Evolutionary conservation across 768 basidiomycete species (phyloP), one percentile per base, ranked within the genome.

Genomic region (Hydnum rufescens): DNA sequence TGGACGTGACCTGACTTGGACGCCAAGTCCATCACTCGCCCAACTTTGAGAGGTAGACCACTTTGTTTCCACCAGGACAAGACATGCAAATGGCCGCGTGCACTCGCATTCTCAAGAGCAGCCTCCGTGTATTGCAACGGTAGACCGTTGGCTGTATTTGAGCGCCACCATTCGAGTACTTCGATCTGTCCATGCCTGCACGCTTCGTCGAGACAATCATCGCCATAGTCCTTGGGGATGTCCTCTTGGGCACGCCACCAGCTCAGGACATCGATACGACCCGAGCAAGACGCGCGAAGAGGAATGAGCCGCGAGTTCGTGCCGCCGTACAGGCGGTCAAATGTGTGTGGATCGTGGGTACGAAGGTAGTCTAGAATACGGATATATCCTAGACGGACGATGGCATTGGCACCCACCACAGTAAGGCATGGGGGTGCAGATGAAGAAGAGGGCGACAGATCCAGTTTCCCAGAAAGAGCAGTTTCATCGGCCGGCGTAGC

Each of bases 1-100:
- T 74, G 70, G 34, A 83, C 77, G 58, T 83, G 74, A 1, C 83
- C 83, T 4, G 82, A 79, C 18, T 74, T 80, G 60, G 79, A 80
- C 8, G 87, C 86, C 71, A 78, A 77, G 61, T 89, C 86, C 75
- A 89, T 82, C 22, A 78, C 81, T 34, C 82, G 77, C 2, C 86
- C 86, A 23, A 87, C 76, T 63, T 85, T 86, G 58, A 89, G 74
- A 6, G 75, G 73, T 30, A 86, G 66, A 3, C 69, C 67, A 2
- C 63, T 63, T 43, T 63, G 64, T 30, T 78, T 77, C 86, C 85
- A 89, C 86, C 86, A 89, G 32, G 82, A 78, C 42, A 89, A 72
- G 3, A 85, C 77, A 3, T 71, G 67, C n/a, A 86, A 68, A 58
- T 77, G 79, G 55, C 81, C 82, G 60, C 78, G 84, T 18, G 81